A percentile compares a stretch with the other conserved stretches of the same genome.
Evolutionary conservation across 371 early-diverging fungal species (phyloP).

Genomic region (Rhizomucor pusillus): DNA sequence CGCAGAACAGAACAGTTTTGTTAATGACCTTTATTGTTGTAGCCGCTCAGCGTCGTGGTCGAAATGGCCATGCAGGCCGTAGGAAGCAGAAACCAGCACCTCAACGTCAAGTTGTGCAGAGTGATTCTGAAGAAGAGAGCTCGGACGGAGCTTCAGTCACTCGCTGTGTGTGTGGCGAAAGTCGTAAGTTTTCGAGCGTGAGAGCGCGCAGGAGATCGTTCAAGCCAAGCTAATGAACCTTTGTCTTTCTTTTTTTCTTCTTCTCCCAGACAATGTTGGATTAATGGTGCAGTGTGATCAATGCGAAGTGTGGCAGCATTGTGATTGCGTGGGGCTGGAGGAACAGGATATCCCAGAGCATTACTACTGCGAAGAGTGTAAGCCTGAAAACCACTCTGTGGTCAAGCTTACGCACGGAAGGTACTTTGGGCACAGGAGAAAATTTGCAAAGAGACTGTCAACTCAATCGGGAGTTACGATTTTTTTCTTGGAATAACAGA

Average conservation of each 20-base stretch:
- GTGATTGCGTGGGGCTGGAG: slow-evolving; percentile 74
- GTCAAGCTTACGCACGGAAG: slow-evolving; percentile 44
- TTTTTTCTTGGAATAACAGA: slow-evolving; percentile 5
- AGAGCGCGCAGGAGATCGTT: slow-evolving; percentile 52
- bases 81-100: slow-evolving; percentile 10
- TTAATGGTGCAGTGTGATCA: slow-evolving; percentile 89
- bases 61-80: slow-evolving; percentile 22
- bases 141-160: slow-evolving; percentile 72
- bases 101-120: slow-evolving; percentile 17
- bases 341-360: slow-evolving; percentile 75
- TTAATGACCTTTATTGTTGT: neutral
- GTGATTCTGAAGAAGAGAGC: slow-evolving; percentile 40
- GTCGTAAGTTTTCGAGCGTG: slow-evolving; percentile 54
- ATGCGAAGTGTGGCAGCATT: slow-evolving; percentile 92
- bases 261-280: slow-evolving; percentile 62
- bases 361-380: slow-evolving; percentile 87
- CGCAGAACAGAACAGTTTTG: no score
- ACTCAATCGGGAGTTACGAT: neutral
- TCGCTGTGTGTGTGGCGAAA: slow-evolving; percentile 78
- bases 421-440: slow-evolving; percentile 32
- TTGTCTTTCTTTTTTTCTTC: slow-evolving; percentile 42
- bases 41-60: slow-evolving; percentile 30
- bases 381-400: slow-evolving; percentile 76
- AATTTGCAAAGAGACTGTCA: slow-evolving; percentile 1
- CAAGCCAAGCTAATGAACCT: slow-evolving; percentile 50